Base-by-base conservation (phyloP, 108 stramenopile genomes). In the Epithemia pelagica region DNA sequence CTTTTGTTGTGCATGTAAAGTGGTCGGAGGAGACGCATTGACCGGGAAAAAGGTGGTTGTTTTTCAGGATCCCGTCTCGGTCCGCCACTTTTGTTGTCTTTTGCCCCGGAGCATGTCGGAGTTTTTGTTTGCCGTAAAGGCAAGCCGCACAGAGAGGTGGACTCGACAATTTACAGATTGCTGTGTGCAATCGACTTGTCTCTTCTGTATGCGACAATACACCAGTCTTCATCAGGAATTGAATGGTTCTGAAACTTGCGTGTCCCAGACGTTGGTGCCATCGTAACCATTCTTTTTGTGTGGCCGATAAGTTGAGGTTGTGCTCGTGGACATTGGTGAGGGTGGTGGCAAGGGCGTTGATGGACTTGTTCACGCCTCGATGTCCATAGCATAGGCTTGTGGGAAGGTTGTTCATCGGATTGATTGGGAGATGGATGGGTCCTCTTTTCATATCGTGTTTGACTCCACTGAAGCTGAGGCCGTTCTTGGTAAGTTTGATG, bases 191-290 rank as follows among this genome's bases (percentile, higher is more conserved):
- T 10, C 69, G 61, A 15, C 62, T 46, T 18, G 62, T n/a, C 2
- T 26, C 24, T 28, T 70, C 63, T 28, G 27, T 64, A 10, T 31
- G 28, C 8, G 55, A 30, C 32, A 70, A 46, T 3, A 30, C 63
- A 21, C 69, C 69, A 23, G 10, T 58, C 60, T 28, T 52, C 54
- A 56, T 59, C 32, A 59, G 7, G 3, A 30, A 22, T 57, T 66
- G 66, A 5, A 65, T 21, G 24, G 55, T 5, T 3, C 15, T 26
- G 57, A 72, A 72, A 15, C 33, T 26, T 19, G 72, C 33, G 46
- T 77, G 71, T 5, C 59, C 59, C 19, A 76, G 28, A 2, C 55
- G 52, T 22, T 58, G 62, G 32, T 76, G 76, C 71, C 71, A 77
- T 19, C 54, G 22, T 0, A 72, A 24, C 0, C 74, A 30, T 30